Conservation (phyloP, 495 filamentous ascomycete genomes). For the Choiromyces venosus region DNA sequence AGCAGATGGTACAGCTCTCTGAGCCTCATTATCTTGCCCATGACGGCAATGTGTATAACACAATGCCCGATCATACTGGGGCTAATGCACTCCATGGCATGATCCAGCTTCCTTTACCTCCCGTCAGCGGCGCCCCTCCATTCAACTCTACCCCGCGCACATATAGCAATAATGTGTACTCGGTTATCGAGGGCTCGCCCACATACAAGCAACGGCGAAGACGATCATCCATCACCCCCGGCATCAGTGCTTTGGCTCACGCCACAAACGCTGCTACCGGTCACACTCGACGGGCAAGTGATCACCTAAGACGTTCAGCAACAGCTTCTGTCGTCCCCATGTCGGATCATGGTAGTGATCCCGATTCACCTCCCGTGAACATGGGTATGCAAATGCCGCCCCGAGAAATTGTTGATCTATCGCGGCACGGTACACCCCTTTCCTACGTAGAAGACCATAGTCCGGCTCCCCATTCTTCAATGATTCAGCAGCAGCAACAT, state of each 20-base stretch:
- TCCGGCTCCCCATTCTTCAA: constrained; percentile 57
- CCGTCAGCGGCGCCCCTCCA: constrained; percentile 70
- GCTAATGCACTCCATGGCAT: constrained; percentile 51
- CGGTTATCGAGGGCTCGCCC: constrained; percentile 93
- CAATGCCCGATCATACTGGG: constrained; percentile 71
- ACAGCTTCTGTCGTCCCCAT: constrained; percentile 83
- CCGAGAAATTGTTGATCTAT: constrained; percentile 75
- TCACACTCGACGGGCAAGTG: constrained; percentile 43
- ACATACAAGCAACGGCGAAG: constrained; percentile 96
- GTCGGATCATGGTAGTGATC: constrained; percentile 64
- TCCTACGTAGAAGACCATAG: constrained; percentile 70
- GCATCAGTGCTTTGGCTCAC: constrained; percentile 59
- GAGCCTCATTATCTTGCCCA: constrained; percentile 97
- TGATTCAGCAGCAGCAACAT: constrained; percentile 57
- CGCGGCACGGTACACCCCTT: constrained; percentile 80
- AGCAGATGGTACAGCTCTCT: constrained; percentile 67
- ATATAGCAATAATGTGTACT: constrained; percentile 78
- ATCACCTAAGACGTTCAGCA: constrained; percentile 73
- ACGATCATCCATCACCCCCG: constrained; percentile 82
- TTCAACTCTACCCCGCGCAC: constrained; percentile 63
- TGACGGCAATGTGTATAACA: constrained; percentile 92
- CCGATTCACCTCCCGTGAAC: constrained; percentile 35
- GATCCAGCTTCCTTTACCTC: constrained; percentile 77
- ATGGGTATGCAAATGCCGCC: constrained; percentile 52
- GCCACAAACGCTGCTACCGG: constrained; percentile 52